phyloP scores from a whole-genome alignment of 2,329 filamentous ascomycete species.

The Thielaviopsis punctulata region DNA sequence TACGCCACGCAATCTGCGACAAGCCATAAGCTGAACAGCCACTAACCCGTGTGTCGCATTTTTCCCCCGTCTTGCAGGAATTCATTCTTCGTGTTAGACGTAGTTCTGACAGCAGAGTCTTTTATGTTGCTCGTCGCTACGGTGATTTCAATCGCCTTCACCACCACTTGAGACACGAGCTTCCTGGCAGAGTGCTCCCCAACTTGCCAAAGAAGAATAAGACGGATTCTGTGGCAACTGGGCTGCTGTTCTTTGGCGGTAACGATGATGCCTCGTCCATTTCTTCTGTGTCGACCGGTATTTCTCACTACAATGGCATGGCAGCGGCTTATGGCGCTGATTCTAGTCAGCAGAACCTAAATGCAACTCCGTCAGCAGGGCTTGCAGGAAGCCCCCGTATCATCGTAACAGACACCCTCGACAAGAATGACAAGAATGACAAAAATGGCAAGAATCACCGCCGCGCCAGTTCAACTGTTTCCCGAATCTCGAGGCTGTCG shows the following conservation, averaged over 20 bases:
- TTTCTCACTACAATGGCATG: conserved; percentile 19
- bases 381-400: neutral
- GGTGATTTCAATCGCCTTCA: conserved; percentile 73
- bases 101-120: conserved; percentile 48
- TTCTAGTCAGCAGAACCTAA: neutral
- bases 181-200: conserved; percentile 79
- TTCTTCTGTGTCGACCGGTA: conserved; percentile 60
- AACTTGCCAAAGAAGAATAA: conserved; percentile 87
- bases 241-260: conserved; percentile 35
- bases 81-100: conserved; percentile 78
- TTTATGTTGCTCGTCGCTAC: conserved; percentile 71
- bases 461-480: conserved; percentile 14
- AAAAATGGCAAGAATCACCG: conserved; percentile 14
- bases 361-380: conserved; percentile 1
- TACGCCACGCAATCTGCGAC: neutral
- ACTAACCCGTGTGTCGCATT: neutral
- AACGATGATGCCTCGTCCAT: conserved; percentile 65
- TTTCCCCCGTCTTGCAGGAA: conserved; percentile 42
- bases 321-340: neutral
- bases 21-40: neutral
- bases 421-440: conserved; percentile 10
- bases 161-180: conserved; percentile 61
- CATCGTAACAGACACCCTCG: neutral
- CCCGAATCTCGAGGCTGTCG: conserved; percentile 1
- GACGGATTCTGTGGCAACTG: conserved; percentile 48